Evolutionary conservation across 2,329 filamentous ascomycete genomes (phyloP).

Genomic region (Clonostachys byssicola): DNA sequence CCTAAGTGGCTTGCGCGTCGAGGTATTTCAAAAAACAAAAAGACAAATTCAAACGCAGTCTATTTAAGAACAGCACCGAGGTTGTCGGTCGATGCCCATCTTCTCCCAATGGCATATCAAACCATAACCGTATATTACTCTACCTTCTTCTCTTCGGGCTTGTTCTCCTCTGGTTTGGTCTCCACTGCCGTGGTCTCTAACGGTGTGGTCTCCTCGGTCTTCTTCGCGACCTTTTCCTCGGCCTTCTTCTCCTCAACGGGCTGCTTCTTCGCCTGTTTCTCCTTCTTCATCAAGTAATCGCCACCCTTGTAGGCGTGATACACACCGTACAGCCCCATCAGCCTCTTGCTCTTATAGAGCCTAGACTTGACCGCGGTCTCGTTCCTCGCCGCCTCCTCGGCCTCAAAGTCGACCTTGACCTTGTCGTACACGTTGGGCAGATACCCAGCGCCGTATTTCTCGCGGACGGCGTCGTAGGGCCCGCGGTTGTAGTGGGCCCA

Average conservation of each 20-base stretch:
- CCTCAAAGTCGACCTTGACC: constrained; percentile 46
- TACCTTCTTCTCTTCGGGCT: neutral
- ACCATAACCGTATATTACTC: neutral
- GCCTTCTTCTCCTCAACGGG: no score
- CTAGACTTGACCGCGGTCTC: constrained; percentile 14
- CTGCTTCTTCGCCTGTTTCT: constrained; percentile 1
- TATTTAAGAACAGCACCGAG: neutral
- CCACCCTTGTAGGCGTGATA: constrained; percentile 36
- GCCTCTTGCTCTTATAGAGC: constrained; percentile 30
- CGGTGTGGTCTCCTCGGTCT: neutral
- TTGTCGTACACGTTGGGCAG: constrained; percentile 66
- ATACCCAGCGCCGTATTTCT: constrained; percentile 53
- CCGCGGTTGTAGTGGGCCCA: constrained; percentile 58
- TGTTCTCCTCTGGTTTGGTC: neutral
- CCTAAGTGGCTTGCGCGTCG: neutral
- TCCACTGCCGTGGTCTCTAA: neutral
- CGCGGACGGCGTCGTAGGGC: constrained; percentile 54
- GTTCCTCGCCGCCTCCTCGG: constrained; percentile 20
- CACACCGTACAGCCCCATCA: constrained; percentile 40
- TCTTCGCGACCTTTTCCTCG: no score
- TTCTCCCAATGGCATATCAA: neutral
- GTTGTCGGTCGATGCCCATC: neutral
- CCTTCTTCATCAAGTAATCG: constrained; percentile 39
- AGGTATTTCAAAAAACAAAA: neutral
- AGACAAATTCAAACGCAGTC: neutral